Evolutionary conservation across 2,329 filamentous ascomycete genomes (phyloP), one percentile per base, ranked within the genome.

Genomic region (Scytalidium sp.): DNA sequence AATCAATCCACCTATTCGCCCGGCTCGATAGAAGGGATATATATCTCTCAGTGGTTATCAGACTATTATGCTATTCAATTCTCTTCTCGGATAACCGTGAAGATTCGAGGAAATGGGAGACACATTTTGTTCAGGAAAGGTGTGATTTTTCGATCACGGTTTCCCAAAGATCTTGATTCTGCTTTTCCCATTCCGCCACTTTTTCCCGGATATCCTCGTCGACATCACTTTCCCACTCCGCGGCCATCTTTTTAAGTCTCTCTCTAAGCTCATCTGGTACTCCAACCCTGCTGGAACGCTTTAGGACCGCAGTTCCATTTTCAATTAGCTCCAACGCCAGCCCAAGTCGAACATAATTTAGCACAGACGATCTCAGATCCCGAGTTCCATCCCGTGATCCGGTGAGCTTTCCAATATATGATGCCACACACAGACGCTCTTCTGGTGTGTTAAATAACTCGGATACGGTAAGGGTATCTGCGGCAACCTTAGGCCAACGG

Each of bases 131-230:
- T n/a, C n/a, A n/a, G n/a, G n/a, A n/a, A n/a, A n/a, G n/a, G n/a
- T n/a, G n/a, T n/a, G n/a, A n/a, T n/a, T n/a, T n/a, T 29, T 13
- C 13, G 25, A 48, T 42, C 10, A 53, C 43, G 39, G 19, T 29
- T 15, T 45, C 39, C 51, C 49, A 48, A 22, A 53, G 2, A 3
- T 11, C 21, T 41, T 42, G 42, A 13, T 41, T 13, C 29, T 20
- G 40, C 20, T 25, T 50, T 36, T n/a, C 50, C 53, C 51, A 55
- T n/a, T 49, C 43, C 10, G 15, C 51, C 21, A 51, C 45, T 45
- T 47, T 47, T 32, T 54, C 46, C 23, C 51, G 45, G 19, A 56
- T 41, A 32, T n/a, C 43, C 43, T 51, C 48, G 17, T 54, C 46
- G 11, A 10, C 27, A 51, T 39, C 19, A 41, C 13, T 41, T 29